Percentiles rank a stretch among this genome's conserved stretches.
Conservation (phyloP, 139 green algal species). For the Chlamydomonas schloesseri region DNA sequence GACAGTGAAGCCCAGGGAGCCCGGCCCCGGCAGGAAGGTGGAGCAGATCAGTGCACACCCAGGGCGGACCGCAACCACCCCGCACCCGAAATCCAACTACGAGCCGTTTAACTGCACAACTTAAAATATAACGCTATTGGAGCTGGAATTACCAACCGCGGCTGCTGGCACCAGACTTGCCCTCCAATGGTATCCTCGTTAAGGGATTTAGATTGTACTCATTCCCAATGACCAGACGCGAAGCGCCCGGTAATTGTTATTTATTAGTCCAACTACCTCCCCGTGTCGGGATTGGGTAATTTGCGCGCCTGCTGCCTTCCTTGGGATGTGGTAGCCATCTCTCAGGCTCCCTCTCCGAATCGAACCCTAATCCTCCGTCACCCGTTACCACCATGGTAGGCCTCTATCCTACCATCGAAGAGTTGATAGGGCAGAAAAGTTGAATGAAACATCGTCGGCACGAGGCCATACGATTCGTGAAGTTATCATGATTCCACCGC, state of each 20-base stretch:
- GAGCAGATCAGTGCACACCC: constrained; percentile 86
- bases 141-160: constrained; percentile 50
- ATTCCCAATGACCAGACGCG: constrained; percentile 47
- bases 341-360: constrained; percentile 45
- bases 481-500: too few relatives aligned
- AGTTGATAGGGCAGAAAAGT: too few relatives aligned
- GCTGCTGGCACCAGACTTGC: constrained; percentile 58
- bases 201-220: constrained; percentile 33
- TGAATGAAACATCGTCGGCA: too few relatives aligned
- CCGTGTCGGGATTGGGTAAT: constrained; percentile 63
- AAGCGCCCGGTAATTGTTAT: constrained; percentile 70
- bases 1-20: constrained; percentile 50
- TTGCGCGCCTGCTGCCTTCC: constrained; percentile 49
- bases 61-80: constrained; percentile 46
- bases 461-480: too few relatives aligned
- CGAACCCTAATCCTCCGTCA: constrained; percentile 59
- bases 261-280: constrained; percentile 72
- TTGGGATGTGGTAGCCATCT: constrained; percentile 44
- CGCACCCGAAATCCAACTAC: constrained; percentile 34
- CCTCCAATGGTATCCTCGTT: constrained; percentile 58
- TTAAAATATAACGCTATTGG: too few relatives aligned
- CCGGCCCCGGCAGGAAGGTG: constrained; percentile 88
- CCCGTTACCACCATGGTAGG: constrained; percentile 87
- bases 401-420: too few relatives aligned
- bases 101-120: too few relatives aligned